Evolutionary conservation across 1,284 basidiomycete genomes (phyloP), one percentile per base, ranked within the genome.

Genomic region (Serendipita sp.): DNA sequence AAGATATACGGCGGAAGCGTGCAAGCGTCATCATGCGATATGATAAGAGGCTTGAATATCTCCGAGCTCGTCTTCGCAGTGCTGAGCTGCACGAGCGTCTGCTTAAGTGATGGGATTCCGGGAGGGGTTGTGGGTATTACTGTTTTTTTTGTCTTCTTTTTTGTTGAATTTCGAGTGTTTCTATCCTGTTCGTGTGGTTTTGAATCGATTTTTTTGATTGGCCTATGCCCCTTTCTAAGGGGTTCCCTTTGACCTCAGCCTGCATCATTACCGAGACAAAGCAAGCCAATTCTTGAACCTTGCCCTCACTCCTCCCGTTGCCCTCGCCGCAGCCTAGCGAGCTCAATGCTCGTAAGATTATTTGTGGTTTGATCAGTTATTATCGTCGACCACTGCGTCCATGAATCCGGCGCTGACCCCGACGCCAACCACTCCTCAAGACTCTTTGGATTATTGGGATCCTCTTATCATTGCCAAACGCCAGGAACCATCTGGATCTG

Each of bases 51-150:
- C 68, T 88, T 67, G 84, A 86, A 66, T 87, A 84, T 68, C 73
- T 88, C 66, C 78, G 81, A 53, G 85, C 85, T 61, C 81, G 82
- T 71, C 69, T 88, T 71, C 87, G 86, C 72, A 82, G 82, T 29
- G 86, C 85, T 1, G 84, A 88, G 72, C 71, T 88, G 69, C 82
- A 84, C 64, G 86, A 88, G 73, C 85, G 84, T 70, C 71, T 87
- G 63, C 64, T 83, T 74, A 72, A 72, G 68, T 72, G 70, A 62
- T 75, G 68, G 68, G 45, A 5, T 60, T 53, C 15, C 22, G 49
- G 6, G 41, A n/a, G 15, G 49, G 29, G 10, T 53, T 34, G 12
- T 35, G 17, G 3, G 53, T 34, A 8, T 58, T 8, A 10, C 8
- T 58, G 26, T 58, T 58, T 58, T 10, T 58, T 26, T n/a, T 34